Percentiles rank a stretch among this genome's conserved stretches.
Conservation (phyloP, 2,329 filamentous ascomycete genomes). For the Sporothrix euskadiensis region DNA sequence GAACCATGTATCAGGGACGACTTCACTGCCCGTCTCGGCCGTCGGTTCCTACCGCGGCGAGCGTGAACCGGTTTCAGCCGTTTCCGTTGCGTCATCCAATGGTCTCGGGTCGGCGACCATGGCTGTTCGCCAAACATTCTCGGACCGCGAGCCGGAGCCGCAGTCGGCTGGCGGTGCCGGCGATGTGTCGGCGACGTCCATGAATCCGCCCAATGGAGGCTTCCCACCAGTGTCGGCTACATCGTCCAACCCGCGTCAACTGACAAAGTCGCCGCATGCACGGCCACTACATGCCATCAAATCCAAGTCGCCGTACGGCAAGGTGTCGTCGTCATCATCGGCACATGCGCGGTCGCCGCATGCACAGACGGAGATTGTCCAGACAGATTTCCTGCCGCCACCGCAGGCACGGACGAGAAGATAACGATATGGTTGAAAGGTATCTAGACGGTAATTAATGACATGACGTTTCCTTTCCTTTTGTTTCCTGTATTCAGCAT, state of each 20-base stretch:
- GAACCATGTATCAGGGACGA: neutral
- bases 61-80: neutral
- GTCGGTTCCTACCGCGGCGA: neutral
- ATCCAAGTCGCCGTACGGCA: neutral
- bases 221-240: neutral
- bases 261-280: conserved; percentile 1
- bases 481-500: conserved; percentile 1
- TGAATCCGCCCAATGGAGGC: neutral
- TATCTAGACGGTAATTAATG: neutral
- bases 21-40: neutral
- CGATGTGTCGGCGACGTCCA: conserved; percentile 10
- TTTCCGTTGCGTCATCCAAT: neutral
- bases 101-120: conserved; percentile 23
- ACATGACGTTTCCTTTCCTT: neutral
- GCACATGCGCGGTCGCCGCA: neutral
- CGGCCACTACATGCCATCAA: neutral
- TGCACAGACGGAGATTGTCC: conserved; percentile 41
- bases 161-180: neutral
- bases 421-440: conserved; percentile 27
- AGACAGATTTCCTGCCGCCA: conserved; percentile 46
- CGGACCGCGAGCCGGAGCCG: neutral
- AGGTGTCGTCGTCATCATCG: neutral
- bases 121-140: conserved; percentile 12
- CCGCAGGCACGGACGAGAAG: conserved; percentile 30
- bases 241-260: neutral